Evolutionary conservation across 345 rosid species (phyloP).

Genomic region (Eucalyptus microcorys): DNA sequence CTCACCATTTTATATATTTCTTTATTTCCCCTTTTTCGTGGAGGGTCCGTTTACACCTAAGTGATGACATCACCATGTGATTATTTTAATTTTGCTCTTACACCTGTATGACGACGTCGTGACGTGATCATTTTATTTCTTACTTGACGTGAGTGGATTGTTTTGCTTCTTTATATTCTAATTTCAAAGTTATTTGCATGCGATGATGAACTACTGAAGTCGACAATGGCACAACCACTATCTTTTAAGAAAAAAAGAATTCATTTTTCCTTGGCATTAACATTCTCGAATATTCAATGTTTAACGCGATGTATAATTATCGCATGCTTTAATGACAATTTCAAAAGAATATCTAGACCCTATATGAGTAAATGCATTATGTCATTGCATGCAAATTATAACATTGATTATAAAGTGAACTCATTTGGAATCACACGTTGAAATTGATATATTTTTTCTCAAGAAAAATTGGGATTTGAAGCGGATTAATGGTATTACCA

Average conservation of each 20-base stretch:
- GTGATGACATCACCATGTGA: background rate
- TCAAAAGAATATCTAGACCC: background rate
- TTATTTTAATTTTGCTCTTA: background rate
- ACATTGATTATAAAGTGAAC: background rate
- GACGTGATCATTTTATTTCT: background rate
- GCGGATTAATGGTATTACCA: background rate
- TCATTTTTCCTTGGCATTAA: background rate
- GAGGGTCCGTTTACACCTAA: background rate
- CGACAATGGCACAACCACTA: background rate
- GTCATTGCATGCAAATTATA: background rate
- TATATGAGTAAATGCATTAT: background rate
- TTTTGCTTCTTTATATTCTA: background rate
- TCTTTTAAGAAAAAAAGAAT: background rate
- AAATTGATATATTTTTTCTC: background rate
- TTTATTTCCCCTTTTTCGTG: background rate
- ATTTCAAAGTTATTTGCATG: background rate
- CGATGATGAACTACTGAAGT: background rate
- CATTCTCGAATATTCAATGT: background rate
- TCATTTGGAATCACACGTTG: accelerated
- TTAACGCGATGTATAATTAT: background rate
- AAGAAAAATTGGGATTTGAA: background rate
- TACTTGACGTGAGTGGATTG: background rate
- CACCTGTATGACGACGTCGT: background rate
- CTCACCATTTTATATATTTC: background rate
- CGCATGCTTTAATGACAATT: background rate